Evolutionary conservation across 2,329 filamentous ascomycete genomes (phyloP).

Genomic region (Colletotrichum somersetense): DNA sequence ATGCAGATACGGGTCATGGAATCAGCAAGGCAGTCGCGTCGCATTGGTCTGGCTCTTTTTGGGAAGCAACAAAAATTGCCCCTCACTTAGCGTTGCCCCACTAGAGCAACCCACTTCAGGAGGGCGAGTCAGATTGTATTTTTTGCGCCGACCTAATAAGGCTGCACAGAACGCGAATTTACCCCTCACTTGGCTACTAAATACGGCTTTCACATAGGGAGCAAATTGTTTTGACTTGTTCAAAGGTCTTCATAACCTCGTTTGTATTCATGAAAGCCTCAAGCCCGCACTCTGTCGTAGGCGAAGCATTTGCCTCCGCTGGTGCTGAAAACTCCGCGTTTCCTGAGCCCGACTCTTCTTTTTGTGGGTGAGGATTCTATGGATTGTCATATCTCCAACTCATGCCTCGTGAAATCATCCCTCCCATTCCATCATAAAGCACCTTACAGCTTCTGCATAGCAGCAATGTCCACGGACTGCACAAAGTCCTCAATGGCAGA

Average conservation of each 20-base stretch:
- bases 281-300: conserved; percentile 34
- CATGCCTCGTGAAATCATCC: conserved; percentile 51
- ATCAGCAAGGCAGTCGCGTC: conserved; percentile 9
- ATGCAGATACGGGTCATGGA: not conserved
- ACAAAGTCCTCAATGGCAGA: conserved; percentile 90
- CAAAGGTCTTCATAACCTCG: conserved; percentile 40
- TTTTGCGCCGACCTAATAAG: not conserved
- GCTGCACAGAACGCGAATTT: conserved; percentile 7
- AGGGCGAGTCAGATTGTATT: not conserved
- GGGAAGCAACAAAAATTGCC: conserved; percentile 25
- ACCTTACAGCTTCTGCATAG: conserved; percentile 45
- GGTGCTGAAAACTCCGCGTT: conserved; percentile 38
- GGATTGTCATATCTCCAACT: conserved; percentile 45
- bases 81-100: conserved; percentile 42
- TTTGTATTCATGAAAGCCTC: conserved; percentile 40
- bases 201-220: not conserved
- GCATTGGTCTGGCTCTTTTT: conserved; percentile 38
- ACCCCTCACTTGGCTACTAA: not conserved
- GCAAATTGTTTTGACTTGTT: conserved; percentile 25
- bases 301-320: conserved; percentile 22
- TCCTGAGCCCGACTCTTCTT: conserved; percentile 37
- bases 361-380: conserved; percentile 37
- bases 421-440: conserved; percentile 34
- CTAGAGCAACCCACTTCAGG: conserved; percentile 16
- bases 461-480: conserved; percentile 87